Percentiles rank a stretch among this genome's conserved stretches.
phyloP scores from a whole-genome alignment of 1,284 basidiomycete genomes.

The Gymnopus androsaceus region DNA sequence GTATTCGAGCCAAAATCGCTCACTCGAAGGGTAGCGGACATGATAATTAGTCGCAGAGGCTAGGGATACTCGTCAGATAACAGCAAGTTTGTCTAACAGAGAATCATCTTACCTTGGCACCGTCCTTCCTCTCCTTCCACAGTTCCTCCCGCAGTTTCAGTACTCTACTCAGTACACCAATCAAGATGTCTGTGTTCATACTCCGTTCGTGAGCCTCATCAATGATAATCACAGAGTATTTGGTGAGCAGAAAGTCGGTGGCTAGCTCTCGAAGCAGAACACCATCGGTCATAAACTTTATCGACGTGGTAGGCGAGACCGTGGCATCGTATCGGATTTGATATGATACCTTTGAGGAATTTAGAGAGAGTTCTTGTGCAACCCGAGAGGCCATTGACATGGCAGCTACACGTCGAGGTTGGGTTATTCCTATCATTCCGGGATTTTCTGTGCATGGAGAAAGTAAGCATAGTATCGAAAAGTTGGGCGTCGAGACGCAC shows the following conservation, averaged over 20 bases:
- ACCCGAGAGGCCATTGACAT: slow-evolving; percentile 95
- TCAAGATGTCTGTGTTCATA: slow-evolving; percentile 97
- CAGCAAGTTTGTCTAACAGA: neutral
- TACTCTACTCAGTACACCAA: slow-evolving; percentile 93
- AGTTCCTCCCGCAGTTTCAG: slow-evolving; percentile 85
- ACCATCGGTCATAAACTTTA: slow-evolving; percentile 99
- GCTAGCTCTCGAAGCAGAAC: slow-evolving; percentile 93
- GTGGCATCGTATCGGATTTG: slow-evolving; percentile 98
- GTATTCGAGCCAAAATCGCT: slow-evolving; percentile 91
- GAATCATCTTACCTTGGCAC: slow-evolving; percentile 52
- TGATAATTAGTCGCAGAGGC: slow-evolving; percentile 93
- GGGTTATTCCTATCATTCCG: slow-evolving; percentile 97
- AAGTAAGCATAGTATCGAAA: slow-evolving; percentile 9
- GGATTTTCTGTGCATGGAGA: slow-evolving; percentile 73
- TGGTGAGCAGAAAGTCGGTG: slow-evolving; percentile 85
- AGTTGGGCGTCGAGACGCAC: slow-evolving; percentile 45
- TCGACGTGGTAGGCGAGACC: slow-evolving; percentile 83
- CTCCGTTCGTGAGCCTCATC: slow-evolving; percentile 99
- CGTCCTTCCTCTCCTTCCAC: slow-evolving; percentile 77
- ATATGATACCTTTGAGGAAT: slow-evolving; percentile 84
- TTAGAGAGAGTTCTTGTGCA: slow-evolving; percentile 82
- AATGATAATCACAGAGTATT: slow-evolving; percentile 93
- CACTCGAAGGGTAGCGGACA: slow-evolving; percentile 97
- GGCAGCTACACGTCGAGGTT: slow-evolving; percentile 96
- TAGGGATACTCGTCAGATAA: slow-evolving; percentile 28